Evolutionary conservation across 805 yeast species (phyloP).

Genomic region (Debaryomyces hansenii): DNA sequence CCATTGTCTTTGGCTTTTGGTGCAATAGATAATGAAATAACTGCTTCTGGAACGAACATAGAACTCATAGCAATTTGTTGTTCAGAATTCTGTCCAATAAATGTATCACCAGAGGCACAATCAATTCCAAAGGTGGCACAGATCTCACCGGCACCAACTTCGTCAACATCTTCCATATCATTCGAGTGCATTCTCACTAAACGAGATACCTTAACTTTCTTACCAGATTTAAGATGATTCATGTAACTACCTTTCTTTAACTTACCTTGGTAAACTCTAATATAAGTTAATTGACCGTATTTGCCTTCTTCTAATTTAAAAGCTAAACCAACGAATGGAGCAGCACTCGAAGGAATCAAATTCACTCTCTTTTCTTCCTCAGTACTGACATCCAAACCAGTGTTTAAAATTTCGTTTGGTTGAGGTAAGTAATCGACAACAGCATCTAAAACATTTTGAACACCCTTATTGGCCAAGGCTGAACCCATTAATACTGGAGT

Average conservation of each 20-base stretch:
- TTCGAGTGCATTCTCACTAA: slow-evolving; percentile 98
- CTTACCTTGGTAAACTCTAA: slow-evolving; percentile 96
- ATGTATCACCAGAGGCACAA: slow-evolving; percentile 98
- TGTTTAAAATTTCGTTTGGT: slow-evolving; percentile 90
- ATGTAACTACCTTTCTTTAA: slow-evolving; percentile 88
- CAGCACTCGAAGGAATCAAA: slow-evolving; percentile 66
- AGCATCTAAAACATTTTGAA: slow-evolving; percentile 94
- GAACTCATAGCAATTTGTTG: slow-evolving; percentile 88
- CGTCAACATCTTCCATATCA: slow-evolving; percentile 97
- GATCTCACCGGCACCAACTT: slow-evolving; percentile 96
- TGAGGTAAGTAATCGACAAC: slow-evolving; percentile 94
- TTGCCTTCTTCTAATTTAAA: slow-evolving; percentile 98
- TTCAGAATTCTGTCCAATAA: slow-evolving; percentile 70
- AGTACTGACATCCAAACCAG: slow-evolving; percentile 74
- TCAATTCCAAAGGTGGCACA: slow-evolving; percentile 99
- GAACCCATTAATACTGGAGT: slow-evolving; percentile 99
- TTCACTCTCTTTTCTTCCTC: slow-evolving; percentile 66
- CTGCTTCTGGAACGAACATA: slow-evolving; percentile 99
- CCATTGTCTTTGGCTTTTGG: slow-evolving; percentile 85
- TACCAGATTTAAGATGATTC: slow-evolving; percentile 87
- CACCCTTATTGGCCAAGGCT: slow-evolving; percentile 93
- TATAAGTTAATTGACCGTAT: slow-evolving; percentile 95
- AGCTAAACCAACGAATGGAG: slow-evolving; percentile 95
- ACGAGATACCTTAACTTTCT: slow-evolving; percentile 88
- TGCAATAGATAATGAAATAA: slow-evolving; percentile 84